Conservation (phyloP, 1,284 basidiomycete genomes). For the Sanguinoderma infundibulare region DNA sequence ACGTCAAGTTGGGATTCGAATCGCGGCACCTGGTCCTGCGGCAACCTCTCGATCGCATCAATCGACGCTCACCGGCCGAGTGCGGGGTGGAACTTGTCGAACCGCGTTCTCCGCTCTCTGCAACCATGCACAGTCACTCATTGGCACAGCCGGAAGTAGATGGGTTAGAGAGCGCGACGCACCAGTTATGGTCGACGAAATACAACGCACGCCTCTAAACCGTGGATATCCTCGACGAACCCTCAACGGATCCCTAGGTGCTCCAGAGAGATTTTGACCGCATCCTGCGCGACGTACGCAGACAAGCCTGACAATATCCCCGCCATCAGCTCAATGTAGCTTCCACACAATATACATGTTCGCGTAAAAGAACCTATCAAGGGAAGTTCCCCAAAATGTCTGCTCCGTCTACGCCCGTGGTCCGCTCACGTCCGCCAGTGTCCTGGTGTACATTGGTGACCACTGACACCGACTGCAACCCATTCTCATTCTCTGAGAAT, state of each 20-base stretch:
- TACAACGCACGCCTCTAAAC: slow-evolving; percentile 64
- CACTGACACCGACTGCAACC: slow-evolving; percentile 60
- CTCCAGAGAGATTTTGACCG: slow-evolving; percentile 63
- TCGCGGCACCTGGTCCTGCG: slow-evolving; percentile 50
- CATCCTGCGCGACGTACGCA: slow-evolving; percentile 54
- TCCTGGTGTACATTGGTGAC: slow-evolving; percentile 76
- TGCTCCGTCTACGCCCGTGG: slow-evolving; percentile 70
- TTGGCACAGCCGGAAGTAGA: slow-evolving; percentile 1
- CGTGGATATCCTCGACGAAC: slow-evolving; percentile 49
- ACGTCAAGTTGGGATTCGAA: not conserved
- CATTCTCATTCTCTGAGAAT: slow-evolving; percentile 53
- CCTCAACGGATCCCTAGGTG: slow-evolving; percentile 66
- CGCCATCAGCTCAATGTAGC: not conserved
- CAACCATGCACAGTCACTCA: too few relatives aligned
- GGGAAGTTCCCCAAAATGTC: slow-evolving; percentile 68
- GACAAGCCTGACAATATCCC: slow-evolving; percentile 52
- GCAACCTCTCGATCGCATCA: slow-evolving; percentile 50
- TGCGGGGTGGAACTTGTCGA: slow-evolving; percentile 53
- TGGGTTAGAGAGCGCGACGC: slow-evolving; percentile 7
- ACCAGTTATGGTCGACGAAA: slow-evolving; percentile 70
- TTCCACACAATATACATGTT: too few relatives aligned
- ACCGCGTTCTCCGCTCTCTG: slow-evolving; percentile 60
- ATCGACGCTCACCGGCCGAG: slow-evolving; percentile 47
- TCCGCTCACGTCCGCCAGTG: slow-evolving; percentile 55
- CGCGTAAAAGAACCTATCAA: slow-evolving; percentile 45